phyloP scores from a whole-genome alignment of 208 protist genomes.

The Trypanosomatidae sp. region DNA sequence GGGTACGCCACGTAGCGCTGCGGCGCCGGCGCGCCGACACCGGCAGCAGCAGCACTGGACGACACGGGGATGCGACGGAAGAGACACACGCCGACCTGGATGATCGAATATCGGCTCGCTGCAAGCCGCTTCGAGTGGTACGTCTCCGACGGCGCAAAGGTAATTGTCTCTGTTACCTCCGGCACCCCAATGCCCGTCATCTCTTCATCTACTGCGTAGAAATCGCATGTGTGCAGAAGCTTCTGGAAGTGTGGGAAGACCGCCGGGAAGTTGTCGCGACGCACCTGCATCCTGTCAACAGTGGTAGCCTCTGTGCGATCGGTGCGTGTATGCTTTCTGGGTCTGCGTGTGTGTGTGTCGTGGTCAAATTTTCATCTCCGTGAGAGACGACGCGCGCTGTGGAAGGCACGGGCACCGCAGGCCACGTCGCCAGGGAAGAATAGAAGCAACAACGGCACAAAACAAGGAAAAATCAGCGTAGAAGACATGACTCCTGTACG shows the following conservation, averaged over 20 bases:
- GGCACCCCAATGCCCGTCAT: conserved; percentile 81
- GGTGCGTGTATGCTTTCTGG: neutral
- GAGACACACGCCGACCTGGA: conserved; percentile 84
- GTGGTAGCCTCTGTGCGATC: neutral
- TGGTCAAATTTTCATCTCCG: neutral
- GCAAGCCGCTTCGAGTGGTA: conserved; percentile 67
- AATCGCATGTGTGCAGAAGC: conserved; percentile 68
- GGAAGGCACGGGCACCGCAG: neutral
- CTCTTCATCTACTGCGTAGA: conserved; percentile 87
- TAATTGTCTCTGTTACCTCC: conserved; percentile 58
- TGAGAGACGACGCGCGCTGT: neutral
- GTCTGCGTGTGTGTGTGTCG: neutral
- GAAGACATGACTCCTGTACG: neutral
- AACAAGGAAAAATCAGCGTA: neutral
- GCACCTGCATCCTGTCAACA: conserved; percentile 63
- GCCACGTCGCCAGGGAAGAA: neutral
- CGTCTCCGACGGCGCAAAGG: conserved; percentile 52
- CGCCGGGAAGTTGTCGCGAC: conserved; percentile 60
- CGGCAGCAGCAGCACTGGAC: conserved; percentile 5
- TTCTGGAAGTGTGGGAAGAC: conserved; percentile 66
- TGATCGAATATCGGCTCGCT: conserved; percentile 71
- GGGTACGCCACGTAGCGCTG: conserved; percentile 47
- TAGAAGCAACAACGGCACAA: neutral
- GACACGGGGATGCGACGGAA: conserved; percentile 44
- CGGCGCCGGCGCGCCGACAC: neutral